Evolutionary conservation across 2,329 filamentous ascomycete genomes (phyloP).

Genomic region (Trichoderma lentiforme): DNA sequence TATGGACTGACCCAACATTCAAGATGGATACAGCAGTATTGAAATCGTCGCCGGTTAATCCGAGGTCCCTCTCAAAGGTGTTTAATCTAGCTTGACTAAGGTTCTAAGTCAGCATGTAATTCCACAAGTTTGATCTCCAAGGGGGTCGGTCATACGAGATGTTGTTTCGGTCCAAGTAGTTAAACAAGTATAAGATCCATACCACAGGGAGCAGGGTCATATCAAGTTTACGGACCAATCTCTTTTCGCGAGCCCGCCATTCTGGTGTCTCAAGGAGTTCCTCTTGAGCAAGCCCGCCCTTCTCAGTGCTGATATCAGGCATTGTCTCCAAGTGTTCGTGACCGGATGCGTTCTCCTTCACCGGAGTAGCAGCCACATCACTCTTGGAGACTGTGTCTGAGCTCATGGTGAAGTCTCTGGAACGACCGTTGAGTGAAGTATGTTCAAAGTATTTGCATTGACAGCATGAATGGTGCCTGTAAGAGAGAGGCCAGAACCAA

Average conservation of each 20-base stretch:
- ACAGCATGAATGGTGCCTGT: neutral
- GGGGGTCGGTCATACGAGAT: constrained; percentile 33
- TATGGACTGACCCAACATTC: constrained; percentile 37
- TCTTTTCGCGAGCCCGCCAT: constrained; percentile 39
- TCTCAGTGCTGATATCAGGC: neutral
- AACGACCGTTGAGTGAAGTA: neutral
- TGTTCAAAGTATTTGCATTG: neutral
- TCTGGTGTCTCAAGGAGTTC: neutral
- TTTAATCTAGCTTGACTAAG: constrained; percentile 1
- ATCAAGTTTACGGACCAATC: constrained; percentile 63
- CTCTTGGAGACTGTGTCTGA: neutral
- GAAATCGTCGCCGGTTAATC: neutral
- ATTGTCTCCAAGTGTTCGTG: constrained; percentile 1
- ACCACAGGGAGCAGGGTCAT: constrained; percentile 51
- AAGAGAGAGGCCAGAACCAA: neutral
- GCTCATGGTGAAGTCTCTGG: neutral
- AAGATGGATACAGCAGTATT: constrained; percentile 32
- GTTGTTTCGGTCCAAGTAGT: constrained; percentile 46
- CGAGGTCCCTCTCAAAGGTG: neutral
- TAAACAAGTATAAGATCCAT: constrained; percentile 43
- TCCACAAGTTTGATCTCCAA: constrained; percentile 12
- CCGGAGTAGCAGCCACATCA: neutral
- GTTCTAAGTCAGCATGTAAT: neutral
- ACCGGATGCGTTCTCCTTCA: neutral
- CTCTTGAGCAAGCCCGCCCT: neutral